Evolutionary conservation across 257 asterid genomes (phyloP), one percentile per base, ranked within the genome.

Genomic region (Nicotiana paniculata): DNA sequence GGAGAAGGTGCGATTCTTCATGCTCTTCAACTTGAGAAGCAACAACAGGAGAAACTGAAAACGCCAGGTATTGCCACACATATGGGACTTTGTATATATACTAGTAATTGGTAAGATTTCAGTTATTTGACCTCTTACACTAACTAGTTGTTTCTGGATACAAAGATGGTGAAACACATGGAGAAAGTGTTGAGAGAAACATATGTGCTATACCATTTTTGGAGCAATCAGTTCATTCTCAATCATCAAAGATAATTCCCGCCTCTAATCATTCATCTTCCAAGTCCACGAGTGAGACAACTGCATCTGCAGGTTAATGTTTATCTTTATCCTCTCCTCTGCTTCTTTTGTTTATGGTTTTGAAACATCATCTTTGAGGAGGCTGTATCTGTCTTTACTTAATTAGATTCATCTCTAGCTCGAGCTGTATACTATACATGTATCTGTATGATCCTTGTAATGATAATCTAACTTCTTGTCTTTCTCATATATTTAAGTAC

Each of bases 11-110:
- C 85, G 24, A 69, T 85, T 82, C 77, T 54, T 74, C 81, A 64
- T 77, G 90, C 87, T 35, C 85, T 83, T 64, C 75, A 80, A 77
- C 83, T 86, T 21, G 91, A 84, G 82, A 70, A 82, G 80, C 87
- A 85, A 78, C 61, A 18, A 28, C 86, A 83, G 76, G 83, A 79
- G 32, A 66, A 77, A 18, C 88, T 67, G 77, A 80, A 80, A 80
- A 86, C 75, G 59, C 80, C 83, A 89, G 91, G 94, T 91, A 83
- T 30, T 32, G 33, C 33, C 3, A 15, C 26, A 46, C 35, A 26
- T 11, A 7, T 21, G n/a, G 51, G 11, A 18, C 12, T n/a, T 62
- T 61, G 28, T 26, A 30, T 61, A 46, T 10, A 77, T 33, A 55
- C 54, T 57, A 4, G 17, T 8, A 48, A 8, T 48, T 48, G 43